Evolutionary conservation across 2,329 filamentous ascomycete species (phyloP).

Genomic region (Ceratocystis papillata): DNA sequence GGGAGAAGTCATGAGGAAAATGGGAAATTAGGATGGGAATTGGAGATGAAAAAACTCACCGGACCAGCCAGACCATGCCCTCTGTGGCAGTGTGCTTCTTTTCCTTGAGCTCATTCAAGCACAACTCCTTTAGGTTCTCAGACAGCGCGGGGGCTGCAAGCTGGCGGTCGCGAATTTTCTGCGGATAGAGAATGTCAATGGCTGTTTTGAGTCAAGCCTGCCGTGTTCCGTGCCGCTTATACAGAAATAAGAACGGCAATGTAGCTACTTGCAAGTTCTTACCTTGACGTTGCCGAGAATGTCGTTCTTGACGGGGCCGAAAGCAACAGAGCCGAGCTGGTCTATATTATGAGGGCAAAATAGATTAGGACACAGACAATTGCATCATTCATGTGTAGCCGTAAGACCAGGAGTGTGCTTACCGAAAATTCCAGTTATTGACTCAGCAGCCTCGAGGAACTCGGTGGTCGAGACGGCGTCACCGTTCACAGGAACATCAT

Average conservation of each 20-base stretch:
- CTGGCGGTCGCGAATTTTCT: conserved; percentile 86
- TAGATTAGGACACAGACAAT: background rate
- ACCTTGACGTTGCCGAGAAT: conserved; percentile 88
- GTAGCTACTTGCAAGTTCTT: conserved; percentile 25
- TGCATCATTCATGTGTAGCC: background rate
- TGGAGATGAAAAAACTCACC: conserved; percentile 43
- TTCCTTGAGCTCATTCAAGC: conserved; percentile 73
- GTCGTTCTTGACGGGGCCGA: conserved; percentile 83
- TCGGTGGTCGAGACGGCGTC: conserved; percentile 66
- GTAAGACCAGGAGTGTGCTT: conserved; percentile 19
- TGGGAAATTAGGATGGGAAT: conserved; percentile 17
- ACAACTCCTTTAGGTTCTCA: conserved; percentile 74
- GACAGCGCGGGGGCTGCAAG: conserved; percentile 67
- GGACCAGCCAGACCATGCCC: conserved; percentile 79
- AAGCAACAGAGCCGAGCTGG: conserved; percentile 59
- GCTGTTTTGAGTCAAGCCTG: too few relatives aligned
- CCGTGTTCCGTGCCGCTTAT: too few relatives aligned
- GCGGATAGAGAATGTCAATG: conserved; percentile 8
- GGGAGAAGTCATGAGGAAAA: conserved; percentile 13
- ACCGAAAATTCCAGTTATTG: conserved; percentile 81
- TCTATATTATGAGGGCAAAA: conserved; percentile 34
- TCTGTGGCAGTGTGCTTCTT: conserved; percentile 85
- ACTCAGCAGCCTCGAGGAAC: conserved; percentile 86
- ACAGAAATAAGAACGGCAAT: background rate
- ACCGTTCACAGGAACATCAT: conserved; percentile 65